Conservation (phyloP, 169 alveolate species). For the Cyclospora cayetanensis region DNA sequence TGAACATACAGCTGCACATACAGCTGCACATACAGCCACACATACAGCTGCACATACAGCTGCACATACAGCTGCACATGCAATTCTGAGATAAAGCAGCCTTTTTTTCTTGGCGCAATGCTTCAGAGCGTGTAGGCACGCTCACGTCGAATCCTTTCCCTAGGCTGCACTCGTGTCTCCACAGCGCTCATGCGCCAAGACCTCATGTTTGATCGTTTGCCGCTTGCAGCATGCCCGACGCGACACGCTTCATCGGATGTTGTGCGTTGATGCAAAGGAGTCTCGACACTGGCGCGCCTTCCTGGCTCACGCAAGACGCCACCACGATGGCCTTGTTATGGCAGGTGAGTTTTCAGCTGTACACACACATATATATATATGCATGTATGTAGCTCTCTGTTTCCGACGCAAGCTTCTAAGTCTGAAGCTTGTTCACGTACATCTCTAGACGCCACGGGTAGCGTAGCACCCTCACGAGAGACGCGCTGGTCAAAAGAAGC, state of each 20-base stretch:
- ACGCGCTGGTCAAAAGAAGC: too few relatives aligned
- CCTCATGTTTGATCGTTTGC: neutral
- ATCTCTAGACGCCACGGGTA: too few relatives aligned
- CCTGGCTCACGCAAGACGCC: constrained; percentile 50
- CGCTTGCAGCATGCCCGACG: constrained; percentile 24
- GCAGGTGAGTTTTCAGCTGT: constrained; percentile 9
- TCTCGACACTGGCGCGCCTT: neutral
- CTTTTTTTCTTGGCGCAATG: neutral
- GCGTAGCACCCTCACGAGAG: too few relatives aligned
- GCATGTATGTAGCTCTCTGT: too few relatives aligned
- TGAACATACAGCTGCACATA: too few relatives aligned
- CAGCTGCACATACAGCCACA: too few relatives aligned
- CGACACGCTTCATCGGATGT: constrained; percentile 41
- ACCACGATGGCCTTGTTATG: constrained; percentile 57
- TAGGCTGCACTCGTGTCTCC: neutral
- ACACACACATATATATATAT: too few relatives aligned
- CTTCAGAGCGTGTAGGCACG: neutral
- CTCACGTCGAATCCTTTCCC: neutral
- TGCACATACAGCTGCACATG: too few relatives aligned
- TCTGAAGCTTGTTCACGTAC: too few relatives aligned
- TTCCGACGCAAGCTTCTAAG: too few relatives aligned
- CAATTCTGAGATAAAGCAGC: too few relatives aligned
- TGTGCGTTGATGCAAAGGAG: constrained; percentile 31
- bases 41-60: too few relatives aligned
- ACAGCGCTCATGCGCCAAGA: neutral